Conservation (phyloP, 108 stramenopile genomes). For the Asterionellopsis glacialis region DNA sequence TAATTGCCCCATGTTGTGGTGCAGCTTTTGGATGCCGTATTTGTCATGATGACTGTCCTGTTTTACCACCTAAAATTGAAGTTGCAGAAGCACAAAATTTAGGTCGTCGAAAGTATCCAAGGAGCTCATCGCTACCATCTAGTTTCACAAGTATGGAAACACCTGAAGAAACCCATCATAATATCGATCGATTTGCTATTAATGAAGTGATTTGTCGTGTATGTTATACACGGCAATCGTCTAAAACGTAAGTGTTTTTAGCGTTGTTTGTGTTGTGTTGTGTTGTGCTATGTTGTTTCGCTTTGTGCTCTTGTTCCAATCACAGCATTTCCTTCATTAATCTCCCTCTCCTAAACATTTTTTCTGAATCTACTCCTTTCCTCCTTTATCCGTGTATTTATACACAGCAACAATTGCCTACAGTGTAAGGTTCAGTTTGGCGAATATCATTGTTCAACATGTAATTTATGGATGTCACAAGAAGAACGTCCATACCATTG, state of each 20-base stretch:
- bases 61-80: constrained; percentile 27
- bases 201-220: constrained; percentile 75
- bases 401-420: constrained; percentile 58
- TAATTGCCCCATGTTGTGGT: constrained; percentile 77
- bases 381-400: not conserved
- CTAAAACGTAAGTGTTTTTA: constrained; percentile 62
- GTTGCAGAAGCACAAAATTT: constrained; percentile 3
- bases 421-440: constrained; percentile 68
- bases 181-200: constrained; percentile 75
- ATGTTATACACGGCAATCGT: constrained; percentile 71
- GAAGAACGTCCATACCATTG: constrained; percentile 81
- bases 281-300: not conserved
- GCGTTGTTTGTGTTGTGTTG: too few relatives aligned
- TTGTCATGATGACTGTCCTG: constrained; percentile 76
- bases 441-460: constrained; percentile 78
- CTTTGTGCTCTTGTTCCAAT: not conserved
- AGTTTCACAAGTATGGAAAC: constrained; percentile 8
- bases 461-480: constrained; percentile 83
- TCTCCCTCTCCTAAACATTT: too few relatives aligned
- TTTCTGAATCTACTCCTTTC: not conserved
- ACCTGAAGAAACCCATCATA: constrained; percentile 71
- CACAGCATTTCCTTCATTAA: too few relatives aligned
- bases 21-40: constrained; percentile 80
- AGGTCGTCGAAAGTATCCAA: constrained; percentile 4
- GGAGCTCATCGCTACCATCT: constrained; percentile 6